These are phyloP conservation scores for Dactylellina drechsleri DNA, from an alignment of 2,329 filamentous ascomycete genomes.

Conservation along the genomic window DNA sequence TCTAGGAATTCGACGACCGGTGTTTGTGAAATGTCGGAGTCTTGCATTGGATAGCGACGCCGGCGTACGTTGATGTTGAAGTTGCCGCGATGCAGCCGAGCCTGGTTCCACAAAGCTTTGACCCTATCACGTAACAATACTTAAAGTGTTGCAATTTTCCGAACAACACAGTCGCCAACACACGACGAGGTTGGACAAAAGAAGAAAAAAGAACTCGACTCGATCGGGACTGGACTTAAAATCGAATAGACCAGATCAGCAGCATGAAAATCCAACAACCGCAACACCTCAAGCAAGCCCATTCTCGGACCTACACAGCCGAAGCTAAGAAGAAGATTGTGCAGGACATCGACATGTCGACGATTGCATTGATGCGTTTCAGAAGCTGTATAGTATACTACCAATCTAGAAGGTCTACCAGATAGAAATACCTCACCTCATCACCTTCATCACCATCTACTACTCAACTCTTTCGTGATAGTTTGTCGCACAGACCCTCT, in stretches of 20 bases:
- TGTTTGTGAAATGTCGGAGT: too few species aligned
- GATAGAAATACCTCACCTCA: too few species aligned
- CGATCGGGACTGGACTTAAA: not conserved
- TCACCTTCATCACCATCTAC: not conserved
- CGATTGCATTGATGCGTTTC: not conserved
- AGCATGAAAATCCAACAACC: not conserved
- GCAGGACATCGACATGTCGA: too few species aligned
- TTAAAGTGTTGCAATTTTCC: conserved; percentile 5
- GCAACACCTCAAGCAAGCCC: too few species aligned
- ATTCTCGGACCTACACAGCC: too few species aligned
- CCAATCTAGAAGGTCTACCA: conserved; percentile 4
- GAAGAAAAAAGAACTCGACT: too few species aligned
- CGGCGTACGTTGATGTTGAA: too few species aligned
- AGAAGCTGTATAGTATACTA: not conserved
- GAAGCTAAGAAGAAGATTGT: too few species aligned
- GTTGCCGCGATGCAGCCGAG: too few species aligned
- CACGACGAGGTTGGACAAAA: too few species aligned
- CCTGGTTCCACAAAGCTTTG: conserved; percentile 1
- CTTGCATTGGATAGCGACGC: too few species aligned
- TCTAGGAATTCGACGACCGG: too few species aligned
- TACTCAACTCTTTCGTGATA: not conserved
- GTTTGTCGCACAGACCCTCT: conserved; percentile 11
- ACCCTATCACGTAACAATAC: not conserved
- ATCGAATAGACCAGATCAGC: not conserved
- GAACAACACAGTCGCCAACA: not conserved